These are phyloP conservation scores for Fusarium torreyae DNA, from an alignment of 2,329 filamentous ascomycete species.

Conservation along the genomic window DNA sequence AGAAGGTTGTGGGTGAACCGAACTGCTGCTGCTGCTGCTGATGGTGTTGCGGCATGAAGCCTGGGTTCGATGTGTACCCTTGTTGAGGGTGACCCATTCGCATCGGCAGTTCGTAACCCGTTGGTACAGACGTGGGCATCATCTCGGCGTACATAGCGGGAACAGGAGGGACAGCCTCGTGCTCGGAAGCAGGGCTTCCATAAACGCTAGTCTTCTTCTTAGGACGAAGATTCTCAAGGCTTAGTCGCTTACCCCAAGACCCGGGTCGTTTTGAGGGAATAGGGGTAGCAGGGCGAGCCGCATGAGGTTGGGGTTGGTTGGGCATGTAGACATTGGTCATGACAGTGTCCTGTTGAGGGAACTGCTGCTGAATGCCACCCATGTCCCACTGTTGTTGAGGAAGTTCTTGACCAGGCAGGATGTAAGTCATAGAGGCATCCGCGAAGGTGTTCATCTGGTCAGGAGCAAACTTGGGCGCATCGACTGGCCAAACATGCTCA, in stretches of 20 bases:
- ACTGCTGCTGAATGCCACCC: constrained; percentile 47
- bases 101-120: constrained; percentile 51
- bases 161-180: constrained; percentile 49
- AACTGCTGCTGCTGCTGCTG: constrained; percentile 50
- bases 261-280: constrained; percentile 58
- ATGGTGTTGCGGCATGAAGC: constrained; percentile 47
- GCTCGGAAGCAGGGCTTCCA: constrained; percentile 49
- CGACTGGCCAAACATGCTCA: constrained; percentile 56
- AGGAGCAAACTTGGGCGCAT: constrained; percentile 59
- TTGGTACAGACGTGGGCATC: constrained; percentile 49
- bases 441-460: constrained; percentile 56
- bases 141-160: constrained; percentile 51
- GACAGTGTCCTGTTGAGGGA: constrained; percentile 50
- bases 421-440: constrained; percentile 51
- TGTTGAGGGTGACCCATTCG: constrained; percentile 47
- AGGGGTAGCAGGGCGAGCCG: constrained; percentile 56
- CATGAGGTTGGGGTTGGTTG: constrained; percentile 44
- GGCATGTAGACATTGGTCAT: constrained; percentile 50
- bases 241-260: constrained; percentile 57
- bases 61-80: constrained; percentile 46
- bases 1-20: constrained; percentile 50
- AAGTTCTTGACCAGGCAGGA: constrained; percentile 51
- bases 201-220: constrained; percentile 55
- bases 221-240: constrained; percentile 57
- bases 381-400: constrained; percentile 50